These are phyloP conservation scores for Pseudomonodictys pantanalensis DNA, from an alignment of 495 filamentous ascomycete genomes.

Conservation along the genomic window DNA sequence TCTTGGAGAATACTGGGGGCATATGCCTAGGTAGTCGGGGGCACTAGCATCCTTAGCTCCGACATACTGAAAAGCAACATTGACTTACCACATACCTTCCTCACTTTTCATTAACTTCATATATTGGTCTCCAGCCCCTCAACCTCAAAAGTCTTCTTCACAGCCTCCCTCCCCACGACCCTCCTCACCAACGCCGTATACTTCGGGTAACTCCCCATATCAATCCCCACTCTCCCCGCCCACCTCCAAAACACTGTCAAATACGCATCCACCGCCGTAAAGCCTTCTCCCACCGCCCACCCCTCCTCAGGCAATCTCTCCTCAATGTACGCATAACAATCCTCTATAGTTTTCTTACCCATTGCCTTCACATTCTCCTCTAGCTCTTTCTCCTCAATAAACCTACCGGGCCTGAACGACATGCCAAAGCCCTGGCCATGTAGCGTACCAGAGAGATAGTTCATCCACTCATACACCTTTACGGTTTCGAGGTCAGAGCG, in stretches of 20 bases:
- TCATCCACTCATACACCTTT: slow-evolving; percentile 43
- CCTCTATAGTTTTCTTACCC: slow-evolving; percentile 17
- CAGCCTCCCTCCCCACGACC: slow-evolving; percentile 12
- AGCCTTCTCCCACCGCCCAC: slow-evolving; percentile 36
- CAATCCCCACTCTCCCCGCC: slow-evolving; percentile 17
- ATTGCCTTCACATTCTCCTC: slow-evolving; percentile 20
- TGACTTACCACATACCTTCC: too few relatives aligned
- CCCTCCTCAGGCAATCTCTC: slow-evolving; percentile 16
- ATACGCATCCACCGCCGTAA: slow-evolving; percentile 44
- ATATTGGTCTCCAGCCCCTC: slow-evolving; percentile 13
- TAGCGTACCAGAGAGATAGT: slow-evolving; percentile 43
- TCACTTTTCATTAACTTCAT: background rate
- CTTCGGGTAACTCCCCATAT: slow-evolving; percentile 29
- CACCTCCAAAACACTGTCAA: slow-evolving; percentile 41
- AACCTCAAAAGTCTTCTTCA: slow-evolving; percentile 30
- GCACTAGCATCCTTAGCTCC: too few relatives aligned
- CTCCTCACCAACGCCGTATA: slow-evolving; percentile 32
- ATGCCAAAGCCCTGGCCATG: slow-evolving; percentile 37
- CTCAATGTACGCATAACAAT: slow-evolving; percentile 37
- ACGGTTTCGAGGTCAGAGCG: slow-evolving; percentile 34
- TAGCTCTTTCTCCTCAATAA: slow-evolving; percentile 30
- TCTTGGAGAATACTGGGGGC: too few relatives aligned
- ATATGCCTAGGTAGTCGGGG: too few relatives aligned
- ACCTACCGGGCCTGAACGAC: slow-evolving; percentile 32
- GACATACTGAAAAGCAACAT: too few relatives aligned